These are phyloP conservation scores for Nemophila menziesii DNA, from an alignment of 257 asterid genomes.

Conservation along the genomic window DNA sequence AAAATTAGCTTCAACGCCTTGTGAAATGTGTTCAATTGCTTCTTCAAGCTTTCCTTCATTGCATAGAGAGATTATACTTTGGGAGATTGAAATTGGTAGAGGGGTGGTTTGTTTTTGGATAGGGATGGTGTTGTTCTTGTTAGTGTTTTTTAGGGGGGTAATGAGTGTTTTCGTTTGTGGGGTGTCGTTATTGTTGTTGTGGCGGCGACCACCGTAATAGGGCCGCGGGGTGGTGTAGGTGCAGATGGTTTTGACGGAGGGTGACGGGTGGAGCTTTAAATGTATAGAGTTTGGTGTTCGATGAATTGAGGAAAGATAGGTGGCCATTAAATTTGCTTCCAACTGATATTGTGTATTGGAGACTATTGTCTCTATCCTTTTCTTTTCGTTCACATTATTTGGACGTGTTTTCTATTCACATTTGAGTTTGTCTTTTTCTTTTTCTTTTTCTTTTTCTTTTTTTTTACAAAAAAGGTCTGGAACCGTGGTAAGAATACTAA, in stretches of 20 bases:
- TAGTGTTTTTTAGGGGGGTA: slow-evolving; percentile 6
- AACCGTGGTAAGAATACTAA: too few species aligned
- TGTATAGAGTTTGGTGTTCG: slow-evolving; percentile 1
- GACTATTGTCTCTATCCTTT: too few species aligned
- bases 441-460: too few species aligned
- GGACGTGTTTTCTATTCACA: too few species aligned
- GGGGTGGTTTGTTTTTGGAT: slow-evolving; percentile 5
- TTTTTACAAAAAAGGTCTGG: too few species aligned
- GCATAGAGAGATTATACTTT: slow-evolving; percentile 17
- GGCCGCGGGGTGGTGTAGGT: slow-evolving; percentile 9
- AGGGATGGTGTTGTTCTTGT: slow-evolving; percentile 1
- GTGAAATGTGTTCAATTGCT: slow-evolving; percentile 20
- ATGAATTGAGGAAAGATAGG: background rate
- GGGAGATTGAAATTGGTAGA: background rate
- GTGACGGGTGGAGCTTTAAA: slow-evolving; percentile 6
- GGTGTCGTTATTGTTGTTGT: slow-evolving; percentile 2
- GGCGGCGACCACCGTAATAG: background rate
- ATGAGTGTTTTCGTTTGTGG: slow-evolving; percentile 9
- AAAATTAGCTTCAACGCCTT: slow-evolving; percentile 15
- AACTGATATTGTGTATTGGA: too few species aligned
- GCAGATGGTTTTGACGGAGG: slow-evolving; percentile 7
- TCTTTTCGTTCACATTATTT: too few species aligned
- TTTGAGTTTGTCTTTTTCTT: too few species aligned
- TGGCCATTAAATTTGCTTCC: too few species aligned
- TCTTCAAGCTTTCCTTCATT: slow-evolving; percentile 24